phyloP scores from a whole-genome alignment of 2,329 filamentous ascomycete genomes.

The Fusarium pseudonygamai region DNA sequence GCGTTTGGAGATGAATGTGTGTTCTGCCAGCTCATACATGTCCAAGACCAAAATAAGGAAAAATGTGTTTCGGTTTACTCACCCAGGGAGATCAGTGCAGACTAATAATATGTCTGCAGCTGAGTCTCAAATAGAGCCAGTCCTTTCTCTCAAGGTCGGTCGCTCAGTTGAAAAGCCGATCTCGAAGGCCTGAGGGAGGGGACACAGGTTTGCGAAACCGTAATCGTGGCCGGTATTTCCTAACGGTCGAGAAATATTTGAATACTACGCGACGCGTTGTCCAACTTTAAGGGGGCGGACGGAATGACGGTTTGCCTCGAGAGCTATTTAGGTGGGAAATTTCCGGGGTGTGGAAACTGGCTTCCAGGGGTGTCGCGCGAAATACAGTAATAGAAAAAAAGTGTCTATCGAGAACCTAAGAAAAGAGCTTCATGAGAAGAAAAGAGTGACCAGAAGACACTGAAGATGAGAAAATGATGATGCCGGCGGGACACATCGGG shows the following conservation, averaged over 20 bases:
- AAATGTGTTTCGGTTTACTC: conserved; percentile 38
- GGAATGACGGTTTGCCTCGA: conserved; percentile 36
- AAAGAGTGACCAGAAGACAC: conserved; percentile 39
- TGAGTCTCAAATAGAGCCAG: conserved; percentile 57
- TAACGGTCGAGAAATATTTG: conserved; percentile 28
- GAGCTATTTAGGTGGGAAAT: conserved; percentile 34
- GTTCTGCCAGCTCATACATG: conserved; percentile 30
- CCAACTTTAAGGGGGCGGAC: conserved; percentile 42
- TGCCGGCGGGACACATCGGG: conserved; percentile 48
- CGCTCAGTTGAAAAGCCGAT: conserved; percentile 37
- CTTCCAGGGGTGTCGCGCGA: conserved; percentile 38
- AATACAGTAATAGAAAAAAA: conserved; percentile 15
- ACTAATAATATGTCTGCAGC: conserved; percentile 67
- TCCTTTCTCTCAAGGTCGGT: conserved; percentile 44
- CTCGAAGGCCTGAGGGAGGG: conserved; percentile 35
- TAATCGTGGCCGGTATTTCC: conserved; percentile 25
- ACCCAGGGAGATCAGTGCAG: conserved; percentile 71
- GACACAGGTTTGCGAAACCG: conserved; percentile 31
- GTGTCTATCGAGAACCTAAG: conserved; percentile 34
- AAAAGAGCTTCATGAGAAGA: conserved; percentile 43
- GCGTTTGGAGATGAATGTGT: conserved; percentile 37
- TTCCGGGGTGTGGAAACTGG: conserved; percentile 39
- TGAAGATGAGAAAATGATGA: conserved; percentile 35
- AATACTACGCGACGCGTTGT: conserved; percentile 49
- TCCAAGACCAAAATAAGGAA: conserved; percentile 19